A percentile compares a stretch with the other conserved stretches of the same genome.
Conservation (phyloP, 1,284 basidiomycete species). For the Pseudozyma hubeiensis region DNA sequence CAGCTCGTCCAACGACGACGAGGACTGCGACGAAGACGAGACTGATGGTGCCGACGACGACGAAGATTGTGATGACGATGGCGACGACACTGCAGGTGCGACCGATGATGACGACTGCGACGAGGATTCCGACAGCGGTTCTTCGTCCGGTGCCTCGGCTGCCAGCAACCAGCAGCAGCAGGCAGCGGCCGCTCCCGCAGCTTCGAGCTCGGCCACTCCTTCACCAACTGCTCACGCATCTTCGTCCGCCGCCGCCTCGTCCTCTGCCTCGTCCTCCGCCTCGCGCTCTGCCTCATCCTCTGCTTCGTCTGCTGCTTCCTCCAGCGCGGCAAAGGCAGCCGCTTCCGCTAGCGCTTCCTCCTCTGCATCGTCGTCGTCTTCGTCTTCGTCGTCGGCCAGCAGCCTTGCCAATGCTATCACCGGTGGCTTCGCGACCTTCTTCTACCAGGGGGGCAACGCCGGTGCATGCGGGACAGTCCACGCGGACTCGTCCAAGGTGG, state of each 20-base stretch:
- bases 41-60: slow-evolving; percentile 22
- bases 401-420: slow-evolving; percentile 25
- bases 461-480: slow-evolving; percentile 63
- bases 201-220: slow-evolving; percentile 22
- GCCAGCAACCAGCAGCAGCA: slow-evolving; percentile 7
- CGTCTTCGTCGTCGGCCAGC: slow-evolving; percentile 21
- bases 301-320: slow-evolving; percentile 12
- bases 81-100: neutral
- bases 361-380: slow-evolving; percentile 16
- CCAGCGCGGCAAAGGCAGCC: slow-evolving; percentile 9
- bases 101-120: slow-evolving; percentile 33
- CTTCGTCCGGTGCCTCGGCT: slow-evolving; percentile 18
- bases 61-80: slow-evolving; percentile 40
- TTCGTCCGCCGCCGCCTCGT: neutral
- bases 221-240: slow-evolving; percentile 18
- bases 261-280: slow-evolving; percentile 6
- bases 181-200: slow-evolving; percentile 6
- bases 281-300: slow-evolving; percentile 17
- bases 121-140: slow-evolving; percentile 15
- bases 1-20: slow-evolving; percentile 14
- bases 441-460: slow-evolving; percentile 60
- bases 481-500: slow-evolving; percentile 52
- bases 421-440: slow-evolving; percentile 61
- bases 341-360: slow-evolving; percentile 3
- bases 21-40: slow-evolving; percentile 29